Conservation (phyloP, 2,329 filamentous ascomycete genomes). For the Lomentospora prolificans region DNA sequence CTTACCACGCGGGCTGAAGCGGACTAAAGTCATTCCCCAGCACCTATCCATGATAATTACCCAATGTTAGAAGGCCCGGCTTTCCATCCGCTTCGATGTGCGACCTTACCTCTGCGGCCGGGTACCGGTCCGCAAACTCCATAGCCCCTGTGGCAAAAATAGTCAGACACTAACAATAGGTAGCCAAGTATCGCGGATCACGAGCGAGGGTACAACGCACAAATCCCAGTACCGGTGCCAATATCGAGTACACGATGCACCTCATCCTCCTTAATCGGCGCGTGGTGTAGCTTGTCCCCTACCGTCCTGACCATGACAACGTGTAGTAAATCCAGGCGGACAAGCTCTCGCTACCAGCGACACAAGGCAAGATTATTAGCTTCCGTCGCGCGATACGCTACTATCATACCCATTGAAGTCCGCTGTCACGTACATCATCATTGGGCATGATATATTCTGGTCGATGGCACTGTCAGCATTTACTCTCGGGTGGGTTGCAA, state of each 20-base stretch:
- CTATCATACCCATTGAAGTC: too few species aligned
- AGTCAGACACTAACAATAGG: neutral
- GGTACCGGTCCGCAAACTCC: slow-evolving; percentile 27
- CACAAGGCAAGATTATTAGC: too few species aligned
- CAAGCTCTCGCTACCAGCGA: neutral
- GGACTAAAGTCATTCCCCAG: slow-evolving; percentile 16
- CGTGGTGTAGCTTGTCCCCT: slow-evolving; percentile 16
- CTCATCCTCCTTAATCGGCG: slow-evolving; percentile 11
- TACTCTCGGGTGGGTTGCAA: too few species aligned
- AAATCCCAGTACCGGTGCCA: slow-evolving; percentile 22
- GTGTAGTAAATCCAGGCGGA: slow-evolving; percentile 16
- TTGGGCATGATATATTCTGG: slow-evolving; percentile 13
- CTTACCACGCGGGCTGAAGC: slow-evolving; percentile 15
- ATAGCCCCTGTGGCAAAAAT: slow-evolving; percentile 12
- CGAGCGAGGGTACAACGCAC: slow-evolving; percentile 14
- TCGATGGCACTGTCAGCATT: neutral
- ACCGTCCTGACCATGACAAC: slow-evolving; percentile 17
- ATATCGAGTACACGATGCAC: slow-evolving; percentile 19
- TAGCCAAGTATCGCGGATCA: neutral
- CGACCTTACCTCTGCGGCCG: slow-evolving; percentile 13
- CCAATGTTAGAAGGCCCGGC: neutral
- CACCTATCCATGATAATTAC: slow-evolving; percentile 10
- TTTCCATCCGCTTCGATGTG: neutral
- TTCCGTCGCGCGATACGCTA: too few species aligned
- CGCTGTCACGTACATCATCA: neutral